These are phyloP conservation scores for Dryas integrifolia DNA, from an alignment of 331 rosid species.

Conservation along the genomic window DNA sequence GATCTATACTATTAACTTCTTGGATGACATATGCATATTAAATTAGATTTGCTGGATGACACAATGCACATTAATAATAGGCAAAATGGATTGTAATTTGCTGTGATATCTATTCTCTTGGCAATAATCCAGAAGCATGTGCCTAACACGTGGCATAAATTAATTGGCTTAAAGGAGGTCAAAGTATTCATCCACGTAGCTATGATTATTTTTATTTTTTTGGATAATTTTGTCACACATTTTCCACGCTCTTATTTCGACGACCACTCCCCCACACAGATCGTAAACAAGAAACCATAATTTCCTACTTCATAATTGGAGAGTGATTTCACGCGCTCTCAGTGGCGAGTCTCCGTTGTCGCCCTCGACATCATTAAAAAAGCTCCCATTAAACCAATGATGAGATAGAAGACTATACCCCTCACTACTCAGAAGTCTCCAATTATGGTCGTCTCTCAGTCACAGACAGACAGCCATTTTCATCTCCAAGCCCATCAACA, in stretches of 20 bases:
- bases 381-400: not conserved
- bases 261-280: not conserved
- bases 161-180: no score
- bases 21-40: no score
- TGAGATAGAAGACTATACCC: no score
- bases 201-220: no score
- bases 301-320: not conserved
- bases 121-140: not conserved
- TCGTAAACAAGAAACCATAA: not conserved
- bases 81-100: not conserved
- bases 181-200: no score
- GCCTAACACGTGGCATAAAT: not conserved
- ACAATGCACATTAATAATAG: not conserved
- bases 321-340: not conserved
- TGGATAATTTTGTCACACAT: no score
- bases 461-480: not conserved
- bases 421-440: not conserved
- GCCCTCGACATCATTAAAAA: not conserved
- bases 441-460: not conserved
- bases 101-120: not conserved
- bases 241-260: no score
- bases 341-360: not conserved
- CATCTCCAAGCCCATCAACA: not conserved
- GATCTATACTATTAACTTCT: no score
- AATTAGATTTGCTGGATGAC: not conserved